Evolutionary conservation across 305 asterid genomes (phyloP).

Genomic region (Plantago lanceolata): DNA sequence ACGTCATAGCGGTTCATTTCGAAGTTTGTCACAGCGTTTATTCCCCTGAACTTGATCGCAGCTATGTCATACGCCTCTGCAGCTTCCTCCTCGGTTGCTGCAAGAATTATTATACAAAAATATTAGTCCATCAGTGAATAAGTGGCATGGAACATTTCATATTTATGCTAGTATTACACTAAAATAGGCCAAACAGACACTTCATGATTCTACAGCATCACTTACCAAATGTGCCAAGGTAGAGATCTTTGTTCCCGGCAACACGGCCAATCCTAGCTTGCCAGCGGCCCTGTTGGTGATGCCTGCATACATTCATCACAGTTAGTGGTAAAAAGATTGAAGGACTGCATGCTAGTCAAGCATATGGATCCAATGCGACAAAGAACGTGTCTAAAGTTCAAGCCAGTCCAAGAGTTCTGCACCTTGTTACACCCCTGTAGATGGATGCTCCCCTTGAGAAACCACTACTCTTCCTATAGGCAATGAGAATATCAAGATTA

Average conservation of each 20-base stretch:
- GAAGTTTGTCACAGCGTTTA: slow-evolving; percentile 83
- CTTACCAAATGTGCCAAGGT: slow-evolving; percentile 90
- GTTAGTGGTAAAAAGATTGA: background rate
- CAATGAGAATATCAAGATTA: slow-evolving; percentile 1
- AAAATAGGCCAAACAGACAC: no score
- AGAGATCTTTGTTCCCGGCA: slow-evolving; percentile 86
- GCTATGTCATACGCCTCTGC: slow-evolving; percentile 98
- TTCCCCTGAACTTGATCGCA: slow-evolving; percentile 88
- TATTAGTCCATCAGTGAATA: background rate
- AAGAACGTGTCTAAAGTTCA: background rate
- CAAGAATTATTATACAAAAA: background rate
- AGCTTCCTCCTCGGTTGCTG: slow-evolving; percentile 99
- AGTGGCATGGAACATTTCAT: background rate
- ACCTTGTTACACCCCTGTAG: slow-evolving; percentile 89
- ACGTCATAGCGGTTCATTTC: slow-evolving; percentile 92
- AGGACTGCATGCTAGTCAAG: background rate
- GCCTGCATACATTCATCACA: slow-evolving; percentile 43
- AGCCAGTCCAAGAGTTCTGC: background rate
- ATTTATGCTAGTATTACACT: no score
- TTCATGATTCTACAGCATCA: background rate
- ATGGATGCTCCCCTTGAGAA: slow-evolving; percentile 94
- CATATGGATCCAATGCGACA: no score
- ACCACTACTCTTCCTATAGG: slow-evolving; percentile 77
- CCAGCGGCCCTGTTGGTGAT: slow-evolving; percentile 99
- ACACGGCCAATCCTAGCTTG: slow-evolving; percentile 98